Conservation (phyloP, 2,329 filamentous ascomycete species). For the Penicillium nordicum region DNA sequence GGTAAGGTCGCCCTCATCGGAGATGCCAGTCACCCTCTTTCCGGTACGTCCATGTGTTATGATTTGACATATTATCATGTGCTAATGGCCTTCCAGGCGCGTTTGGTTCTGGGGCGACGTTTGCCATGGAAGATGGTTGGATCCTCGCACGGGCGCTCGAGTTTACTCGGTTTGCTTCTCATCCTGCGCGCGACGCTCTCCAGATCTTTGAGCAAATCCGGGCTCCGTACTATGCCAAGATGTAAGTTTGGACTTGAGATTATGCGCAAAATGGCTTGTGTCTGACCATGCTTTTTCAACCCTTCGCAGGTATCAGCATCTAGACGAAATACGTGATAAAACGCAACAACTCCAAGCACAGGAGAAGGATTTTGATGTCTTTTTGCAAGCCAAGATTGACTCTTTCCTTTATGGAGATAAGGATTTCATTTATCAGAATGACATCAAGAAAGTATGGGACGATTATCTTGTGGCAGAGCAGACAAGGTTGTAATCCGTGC, state of each 20-base stretch:
- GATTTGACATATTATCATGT: neutral
- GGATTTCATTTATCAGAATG: slow-evolving; percentile 44
- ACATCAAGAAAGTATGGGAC: slow-evolving; percentile 40
- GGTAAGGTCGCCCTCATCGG: slow-evolving; percentile 51
- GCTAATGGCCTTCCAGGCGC: slow-evolving; percentile 25
- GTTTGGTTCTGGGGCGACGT: slow-evolving; percentile 47
- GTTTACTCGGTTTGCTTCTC: slow-evolving; percentile 11
- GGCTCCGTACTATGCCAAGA: slow-evolving; percentile 41
- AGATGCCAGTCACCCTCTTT: slow-evolving; percentile 55
- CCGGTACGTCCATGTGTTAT: slow-evolving; percentile 29
- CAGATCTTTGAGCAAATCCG: slow-evolving; percentile 40
- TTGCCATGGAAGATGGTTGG: slow-evolving; percentile 48
- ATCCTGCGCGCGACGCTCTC: slow-evolving; percentile 30
- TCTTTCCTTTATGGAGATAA: slow-evolving; percentile 34
- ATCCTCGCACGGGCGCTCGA: slow-evolving; percentile 40
- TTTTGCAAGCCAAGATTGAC: slow-evolving; percentile 30
- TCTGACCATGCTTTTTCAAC: neutral
- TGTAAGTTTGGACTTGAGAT: slow-evolving; percentile 27
- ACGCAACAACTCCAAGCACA: slow-evolving; percentile 14
- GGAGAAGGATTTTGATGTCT: slow-evolving; percentile 27
- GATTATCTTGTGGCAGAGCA: slow-evolving; percentile 7
- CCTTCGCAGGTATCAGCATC: slow-evolving; percentile 12
- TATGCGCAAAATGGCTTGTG: neutral
- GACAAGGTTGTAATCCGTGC: neutral
- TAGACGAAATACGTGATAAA: slow-evolving; percentile 15